These are phyloP conservation scores for Coemansia sp. DNA, from an alignment of 192 early-diverging fungal genomes.

Conservation along the genomic window DNA sequence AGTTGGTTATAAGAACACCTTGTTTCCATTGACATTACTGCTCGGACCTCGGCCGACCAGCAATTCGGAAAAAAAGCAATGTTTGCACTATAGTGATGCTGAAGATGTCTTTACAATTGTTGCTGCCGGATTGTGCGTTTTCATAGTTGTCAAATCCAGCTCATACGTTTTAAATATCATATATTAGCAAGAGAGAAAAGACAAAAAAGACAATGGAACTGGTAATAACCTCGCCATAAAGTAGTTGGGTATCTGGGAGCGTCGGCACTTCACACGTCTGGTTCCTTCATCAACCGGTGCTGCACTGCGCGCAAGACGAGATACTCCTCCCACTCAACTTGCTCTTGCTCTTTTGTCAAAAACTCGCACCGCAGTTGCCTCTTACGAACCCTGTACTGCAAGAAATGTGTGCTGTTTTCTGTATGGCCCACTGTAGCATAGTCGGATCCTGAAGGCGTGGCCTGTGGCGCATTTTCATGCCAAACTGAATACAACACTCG, in stretches of 20 bases:
- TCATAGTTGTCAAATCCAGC: background rate
- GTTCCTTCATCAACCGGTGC: conserved; percentile 34
- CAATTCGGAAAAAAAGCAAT: background rate
- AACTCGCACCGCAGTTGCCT: conserved; percentile 32
- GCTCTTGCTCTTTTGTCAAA: conserved; percentile 39
- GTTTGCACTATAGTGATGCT: background rate
- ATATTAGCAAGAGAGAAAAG: background rate
- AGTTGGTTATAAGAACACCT: background rate
- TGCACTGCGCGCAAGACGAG: conserved; percentile 42
- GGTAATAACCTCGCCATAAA: background rate
- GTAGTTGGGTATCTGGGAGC: background rate
- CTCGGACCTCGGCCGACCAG: background rate
- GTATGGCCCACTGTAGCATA: background rate
- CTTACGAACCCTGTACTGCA: background rate
- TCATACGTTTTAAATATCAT: background rate
- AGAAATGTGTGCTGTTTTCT: conserved; percentile 5
- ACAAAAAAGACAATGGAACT: background rate
- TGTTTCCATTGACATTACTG: background rate
- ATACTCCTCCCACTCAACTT: conserved; percentile 52
- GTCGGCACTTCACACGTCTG: conserved; percentile 1
- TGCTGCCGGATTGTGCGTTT: background rate
- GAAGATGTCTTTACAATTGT: background rate
- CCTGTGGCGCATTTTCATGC: background rate
- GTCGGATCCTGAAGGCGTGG: background rate
- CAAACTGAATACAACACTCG: conserved; percentile 41